Evolutionary conservation across 495 filamentous ascomycete species (phyloP), one percentile per base, ranked within the genome.

Genomic region (Talaromyces borbonicus): DNA sequence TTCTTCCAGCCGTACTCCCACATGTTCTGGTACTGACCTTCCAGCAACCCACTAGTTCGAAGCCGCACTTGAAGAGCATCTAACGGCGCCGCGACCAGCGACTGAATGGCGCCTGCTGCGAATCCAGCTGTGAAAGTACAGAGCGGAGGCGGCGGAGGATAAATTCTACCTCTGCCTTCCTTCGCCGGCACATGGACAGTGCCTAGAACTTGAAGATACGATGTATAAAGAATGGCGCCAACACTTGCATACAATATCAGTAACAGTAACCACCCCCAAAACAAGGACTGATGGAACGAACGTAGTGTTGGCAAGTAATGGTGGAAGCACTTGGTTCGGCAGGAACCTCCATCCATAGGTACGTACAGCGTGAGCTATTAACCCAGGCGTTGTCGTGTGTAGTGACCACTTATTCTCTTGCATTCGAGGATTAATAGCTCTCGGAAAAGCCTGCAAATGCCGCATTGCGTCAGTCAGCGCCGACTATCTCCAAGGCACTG

Each of bases 1-100:
- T 94, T 94, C 37, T 78, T 73, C 23, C 63, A 63, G 2, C 79
- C 78, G 52, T 92, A 95, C 2, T 79, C 68, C 85, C 85, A 95
- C 78, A 95, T 87, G 54, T 75, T 88, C 49, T 72, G 76, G 51
- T 87, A 85, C 46, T 75, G 77, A 5, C 78, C 78, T 46, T 76
- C 67, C 6, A 86, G 64, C 49, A 88, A 75, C 37, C 87, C 81
- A 39, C 66, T 70, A 33, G 83, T 80, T 39, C 82, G 79, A 51
- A 88, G 84, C 33, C 88, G 77, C 19, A 87, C 79, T 57, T 89
- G 84, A 5, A 95, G 72, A 3, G 89, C 89, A 57, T 95, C 89
- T n/a, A 95, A 69, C 1, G 89, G 89, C 0, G 89, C 87, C 0
- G 88, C 89, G 18, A 90, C 62, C 20, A 94, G 54, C 20, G 82